Evolutionary conservation across 108 stramenopile genomes (phyloP), one percentile per base, ranked within the genome.

Genomic region (Nannochloropsis granulata): DNA sequence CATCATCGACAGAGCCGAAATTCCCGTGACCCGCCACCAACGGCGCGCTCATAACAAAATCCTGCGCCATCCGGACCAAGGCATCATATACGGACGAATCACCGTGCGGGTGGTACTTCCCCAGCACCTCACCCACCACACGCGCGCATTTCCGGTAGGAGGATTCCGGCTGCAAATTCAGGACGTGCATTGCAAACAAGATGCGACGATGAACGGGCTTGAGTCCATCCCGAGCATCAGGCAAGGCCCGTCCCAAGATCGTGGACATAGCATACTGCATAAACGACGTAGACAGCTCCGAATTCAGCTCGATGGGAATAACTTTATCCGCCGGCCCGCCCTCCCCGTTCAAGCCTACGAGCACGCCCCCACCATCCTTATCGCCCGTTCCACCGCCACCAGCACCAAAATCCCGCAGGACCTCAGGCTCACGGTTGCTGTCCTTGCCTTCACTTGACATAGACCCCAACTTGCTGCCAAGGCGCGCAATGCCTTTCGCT

Each of bases 121-220:
- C 95, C 56, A 96, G 83, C 0, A 97, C 96, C 91, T 98, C 97
- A 12, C 97, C 97, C 21, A 98, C 97, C 42, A 98, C 96, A 79
- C 97, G 93, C 25, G 96, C 97, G 86, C 96, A 98, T 89, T 98
- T 98, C n/a, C 97, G 91, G 91, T 96, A 94, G n/a, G 89, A 79
- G 13, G 87, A 83, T 16, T 43, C 90, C 2, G 96, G 95, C 45
- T 43, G 82, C 78, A 98, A 90, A 24, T 90, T 90, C 45, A 98
- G 87, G 46, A 93, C 94, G 87, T 92, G 88, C 97, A 98, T 98
- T 56, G 95, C 94, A 90, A 93, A 98, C 46, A 98, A 88, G 83
- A 98, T 97, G 45, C 97, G 92, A 24, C 97, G 91, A 91, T 98
- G 97, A 11, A 98, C 97, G 21, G 97, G 97, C 86, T 98, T 98